Base-by-base conservation (phyloP, 2,329 filamentous ascomycete species). In the Lojkania enalia region DNA sequence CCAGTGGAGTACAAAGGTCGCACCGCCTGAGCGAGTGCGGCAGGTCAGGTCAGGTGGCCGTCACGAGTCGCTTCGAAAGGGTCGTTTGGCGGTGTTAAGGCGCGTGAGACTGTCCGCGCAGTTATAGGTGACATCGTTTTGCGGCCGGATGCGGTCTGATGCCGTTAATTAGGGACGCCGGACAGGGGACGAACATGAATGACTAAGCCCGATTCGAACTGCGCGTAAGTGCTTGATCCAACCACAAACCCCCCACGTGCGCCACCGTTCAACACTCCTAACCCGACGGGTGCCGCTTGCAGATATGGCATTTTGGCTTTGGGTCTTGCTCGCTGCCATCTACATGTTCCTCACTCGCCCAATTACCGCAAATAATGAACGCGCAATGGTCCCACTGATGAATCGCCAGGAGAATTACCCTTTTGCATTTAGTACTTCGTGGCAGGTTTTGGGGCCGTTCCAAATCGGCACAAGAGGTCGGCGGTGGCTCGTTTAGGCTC, bases 391-490 rank as follows among this genome's bases (percentile, higher is more conserved):
- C 38, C 50, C 51, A 44, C 39, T 57, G 25, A 47, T 32, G 15
- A 27, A 36, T 32, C 47, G 47, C 21, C 43, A 55, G 32, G 52
- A 39, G 35, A 44, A 38, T 39, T 37, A 51, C 9, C 38, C 56
- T 32, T 48, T 71, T 39, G 52, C 58, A 20, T 69, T 74, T 52
- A 67, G 59, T 37, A 52, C 52, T 27, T 57, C 63, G 36, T 82
- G 79, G 79, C 63, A 80, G 40, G 55, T 80, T 16, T 67, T 83
- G 16, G 81, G 80, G 2, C 81, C 80, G 5, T 83, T 82, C 54
- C 75, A 77, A 51, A 75, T 78, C 44, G 81, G 81, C 48, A 83
- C 79, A 42, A 70, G 80, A 77, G 79, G 79, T 77, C 72, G 57
- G 72, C 25, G 9, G n/a, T 27, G 7, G 25, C 7, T 27, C n/a